Evolutionary conservation across 192 early-diverging fungal genomes (phyloP), one percentile per base, ranked within the genome.

Genomic region (Pecoramyces ruminantium): DNA sequence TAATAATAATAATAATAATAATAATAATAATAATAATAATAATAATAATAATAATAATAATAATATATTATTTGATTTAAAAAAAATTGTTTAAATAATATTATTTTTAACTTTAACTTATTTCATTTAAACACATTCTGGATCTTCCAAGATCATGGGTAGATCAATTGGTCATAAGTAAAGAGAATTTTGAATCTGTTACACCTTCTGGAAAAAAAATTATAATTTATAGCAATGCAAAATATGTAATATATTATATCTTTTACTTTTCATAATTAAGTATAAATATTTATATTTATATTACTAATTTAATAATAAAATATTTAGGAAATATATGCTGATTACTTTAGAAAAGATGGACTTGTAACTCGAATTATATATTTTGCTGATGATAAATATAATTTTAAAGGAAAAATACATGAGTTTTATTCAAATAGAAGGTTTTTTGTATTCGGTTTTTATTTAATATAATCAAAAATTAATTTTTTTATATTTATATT

Each of bases 131-230:
- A 29, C 17, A 78, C 58, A 29, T 87, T 77, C 77, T 89, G 34
- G 90, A 91, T 84, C 79, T 91, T 79, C 87, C 90, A 78, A 88
- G 87, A 5, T 85, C 84, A 9, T 91, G 90, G 90, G 90, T 91
- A 17, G 85, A 86, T 51, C 78, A 80, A 29, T 80, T 91, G 15
- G 29, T n/a, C 4, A 80, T 91, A 12, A 81, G 83, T 0, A 82
- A 85, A 78, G 90, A 89, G 28, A 84, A 89, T 77, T 91, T 88
- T 84, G 90, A 89, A 83, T 77, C 79, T 16, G 80, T 85, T 77
- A 88, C 87, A 42, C 87, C 90, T 29, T 80, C 82, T 25, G 90
- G 90, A 18, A 83, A 82, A n/a, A 91, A 91, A 82, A 86, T 77
- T 27, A 81, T 86, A 30, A 81, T 83, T 2, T 91, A 88, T 77